Evolutionary conservation across 2,329 filamentous ascomycete genomes (phyloP), one percentile per base, ranked within the genome.

Genomic region (Epichloe sibirici): DNA sequence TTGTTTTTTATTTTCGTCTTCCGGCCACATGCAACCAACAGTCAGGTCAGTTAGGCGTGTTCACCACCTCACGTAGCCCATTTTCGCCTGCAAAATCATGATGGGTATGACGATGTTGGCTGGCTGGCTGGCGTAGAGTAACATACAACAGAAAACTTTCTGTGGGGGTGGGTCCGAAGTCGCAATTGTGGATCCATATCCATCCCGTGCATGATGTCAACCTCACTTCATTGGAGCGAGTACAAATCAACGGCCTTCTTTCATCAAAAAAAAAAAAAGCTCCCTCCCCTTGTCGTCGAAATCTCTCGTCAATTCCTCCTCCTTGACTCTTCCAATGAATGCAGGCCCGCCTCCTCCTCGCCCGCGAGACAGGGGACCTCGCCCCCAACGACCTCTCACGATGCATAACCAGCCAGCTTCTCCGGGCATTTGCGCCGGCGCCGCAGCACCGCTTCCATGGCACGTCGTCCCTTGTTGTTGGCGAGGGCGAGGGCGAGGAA

Each of bases 341-440:
- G 81, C 74, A 91, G 89, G 83, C 80, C 65, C 82, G 84, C 66
- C 74, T 94, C 56, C 74, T 94, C 55, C 75, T 93, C 67, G 82
- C 87, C 66, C 83, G 89, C 70, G 83, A 86, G 65, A 75, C 83
- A 56, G 88, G 88, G 70, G 77, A 77, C 62, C 69, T 88, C 55
- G 71, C 74, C 57, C 79, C 82, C 48, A 76, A 79, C 59, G 74
- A 75, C 46, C 80, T 94, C 59, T 78, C 83, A 60, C 75, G 79
- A 57, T 76, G 80, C 17, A 78, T 87, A 61, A 82, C 81, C 23
- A 78, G 81, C 13, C 76, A 78, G 37, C 77, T 90, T 54, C 70
- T 90, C 45, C 79, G 78, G 57, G 79, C 81, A n/a, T 80, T 94
- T 56, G 80, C 83, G 48, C 77, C 82, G 3, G 81, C 78, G 45